A percentile compares a stretch with the other conserved stretches of the same genome.
phyloP scores from a whole-genome alignment of 2,329 filamentous ascomycete genomes.

The Ilyonectria robusta region DNA sequence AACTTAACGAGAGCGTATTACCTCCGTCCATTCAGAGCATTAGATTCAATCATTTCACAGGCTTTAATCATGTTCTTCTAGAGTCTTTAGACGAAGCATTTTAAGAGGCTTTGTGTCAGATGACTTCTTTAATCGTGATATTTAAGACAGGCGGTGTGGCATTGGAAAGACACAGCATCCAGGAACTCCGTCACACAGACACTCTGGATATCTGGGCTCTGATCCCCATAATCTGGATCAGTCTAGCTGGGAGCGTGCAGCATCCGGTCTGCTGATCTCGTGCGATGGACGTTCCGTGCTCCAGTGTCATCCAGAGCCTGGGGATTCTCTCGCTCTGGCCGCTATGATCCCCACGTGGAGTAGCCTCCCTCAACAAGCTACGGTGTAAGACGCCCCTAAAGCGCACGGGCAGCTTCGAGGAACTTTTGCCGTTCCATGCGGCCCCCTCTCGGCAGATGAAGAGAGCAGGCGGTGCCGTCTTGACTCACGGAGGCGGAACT shows the following conservation, averaged over 20 bases:
- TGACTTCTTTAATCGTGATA: too few species aligned
- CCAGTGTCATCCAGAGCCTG: neutral
- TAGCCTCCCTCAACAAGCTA: conserved; percentile 2
- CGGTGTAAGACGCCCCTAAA: neutral
- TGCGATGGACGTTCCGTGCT: too few species aligned
- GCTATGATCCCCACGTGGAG: neutral
- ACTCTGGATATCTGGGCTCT: neutral
- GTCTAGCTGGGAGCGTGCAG: neutral
- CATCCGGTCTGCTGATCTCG: too few species aligned
- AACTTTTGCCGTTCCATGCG: conserved; percentile 23
- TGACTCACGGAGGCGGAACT: conserved; percentile 10
- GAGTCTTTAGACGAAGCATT: too few species aligned
- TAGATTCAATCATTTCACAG: too few species aligned
- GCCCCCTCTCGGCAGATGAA: conserved; percentile 8
- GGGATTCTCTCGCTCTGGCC: neutral
- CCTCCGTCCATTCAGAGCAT: too few species aligned
- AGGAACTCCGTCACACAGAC: too few species aligned
- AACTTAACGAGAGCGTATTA: too few species aligned
- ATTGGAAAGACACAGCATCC: too few species aligned
- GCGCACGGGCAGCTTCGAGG: conserved; percentile 6
- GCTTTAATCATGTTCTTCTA: too few species aligned
- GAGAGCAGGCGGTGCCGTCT: neutral
- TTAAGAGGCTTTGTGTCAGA: too few species aligned
- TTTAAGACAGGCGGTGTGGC: too few species aligned
- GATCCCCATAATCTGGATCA: neutral